Evolutionary conservation across 148 eudicot species (phyloP).

Genomic region (Camellia sinensis): DNA sequence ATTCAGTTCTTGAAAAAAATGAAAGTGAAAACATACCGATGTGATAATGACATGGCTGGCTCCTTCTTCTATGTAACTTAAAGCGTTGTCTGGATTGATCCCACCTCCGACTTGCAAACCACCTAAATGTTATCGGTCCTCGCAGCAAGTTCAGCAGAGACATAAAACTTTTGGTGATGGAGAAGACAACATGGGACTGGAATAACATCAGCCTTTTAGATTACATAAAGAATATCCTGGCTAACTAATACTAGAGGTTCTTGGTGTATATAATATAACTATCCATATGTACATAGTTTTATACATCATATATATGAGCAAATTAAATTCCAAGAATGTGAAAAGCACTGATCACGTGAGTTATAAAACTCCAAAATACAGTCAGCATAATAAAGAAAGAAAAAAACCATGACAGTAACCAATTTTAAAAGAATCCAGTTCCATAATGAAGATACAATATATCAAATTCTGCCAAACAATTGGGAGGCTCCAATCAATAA

Average conservation of each 20-base stretch:
- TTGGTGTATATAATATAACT: background rate
- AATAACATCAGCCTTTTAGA: constrained; percentile 7
- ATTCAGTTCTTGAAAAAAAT: background rate
- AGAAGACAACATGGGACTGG: background rate
- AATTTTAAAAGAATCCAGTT: background rate
- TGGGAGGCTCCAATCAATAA: background rate
- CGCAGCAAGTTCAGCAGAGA: constrained; percentile 47
- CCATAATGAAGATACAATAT: background rate
- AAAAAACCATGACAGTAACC: background rate
- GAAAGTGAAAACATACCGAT: constrained; percentile 49
- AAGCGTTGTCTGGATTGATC: constrained; percentile 70
- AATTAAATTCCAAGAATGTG: background rate
- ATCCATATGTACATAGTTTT: background rate
- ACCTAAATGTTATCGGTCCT: constrained; percentile 68
- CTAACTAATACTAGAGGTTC: background rate
- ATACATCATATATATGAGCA: background rate
- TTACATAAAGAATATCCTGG: background rate
- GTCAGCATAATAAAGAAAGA: background rate
- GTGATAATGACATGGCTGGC: constrained; percentile 98
- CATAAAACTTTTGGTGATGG: constrained; percentile 10
- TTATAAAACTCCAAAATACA: background rate
- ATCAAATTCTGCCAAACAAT: background rate
- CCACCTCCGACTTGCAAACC: constrained; percentile 99
- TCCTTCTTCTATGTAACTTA: constrained; percentile 82
- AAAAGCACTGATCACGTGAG: background rate